Evolutionary conservation across 306 rosid genomes (phyloP), one percentile per base, ranked within the genome.

Genomic region (Adenanthera pavonina): DNA sequence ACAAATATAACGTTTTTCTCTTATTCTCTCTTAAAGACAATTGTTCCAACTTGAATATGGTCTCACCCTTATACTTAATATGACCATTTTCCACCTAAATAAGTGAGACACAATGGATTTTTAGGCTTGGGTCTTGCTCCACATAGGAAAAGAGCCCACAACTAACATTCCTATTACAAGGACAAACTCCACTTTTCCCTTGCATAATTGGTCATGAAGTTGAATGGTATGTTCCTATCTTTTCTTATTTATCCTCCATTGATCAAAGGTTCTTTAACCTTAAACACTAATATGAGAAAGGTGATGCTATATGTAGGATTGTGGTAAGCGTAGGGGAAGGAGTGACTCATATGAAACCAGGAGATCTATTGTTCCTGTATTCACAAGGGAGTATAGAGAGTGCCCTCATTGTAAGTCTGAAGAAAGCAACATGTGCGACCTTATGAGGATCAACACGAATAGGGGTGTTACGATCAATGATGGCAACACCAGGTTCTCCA

Each of bases 361-460:
- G 90, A 13, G 91, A 91, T 10, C 95, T 68, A 92, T 85, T 49
- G 92, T 89, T 17, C 92, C 92, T 0, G 87, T 89, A 9, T 91
- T 91, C 91, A 91, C 91, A 0, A 91, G 92, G 5, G 95, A 89
- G 66, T 91, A 92, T 68, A 80, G 80, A 43, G 91, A 91, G 38
- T 91, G 94, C 51, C 14, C 35, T 30, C 92, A 91, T 60, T 91
- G 92, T 72, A 67, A 84, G 66, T 91, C 94, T 0, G 90, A 85
- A 72, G 94, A 91, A 68, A 91, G 94, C 86, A 91, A 91, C 86
- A 80, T 91, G 92, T 91, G 94, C 49, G 92, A 91, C 20, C 90
- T 87, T 11, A 80, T 91, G 1, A 81, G 94, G 49, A 89, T 91
- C 83, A 87, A 91, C 54, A 85, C 94, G 0, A 92, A 89, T 48